These are phyloP conservation scores for Yarrowia deformans DNA, from an alignment of 805 yeast species.

Conservation along the genomic window DNA sequence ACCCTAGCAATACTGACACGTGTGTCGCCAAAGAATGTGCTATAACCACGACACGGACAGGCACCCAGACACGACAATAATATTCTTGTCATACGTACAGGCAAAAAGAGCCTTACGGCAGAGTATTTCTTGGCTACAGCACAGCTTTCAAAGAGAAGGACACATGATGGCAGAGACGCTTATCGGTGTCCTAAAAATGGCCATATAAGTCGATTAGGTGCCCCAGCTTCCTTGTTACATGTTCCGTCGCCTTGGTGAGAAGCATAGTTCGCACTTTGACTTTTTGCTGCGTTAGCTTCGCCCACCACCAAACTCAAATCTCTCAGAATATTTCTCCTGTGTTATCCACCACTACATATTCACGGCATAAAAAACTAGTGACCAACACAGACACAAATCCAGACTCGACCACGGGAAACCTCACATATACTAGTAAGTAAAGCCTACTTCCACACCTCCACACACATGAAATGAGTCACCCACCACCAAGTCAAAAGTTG, in stretches of 20 bases:
- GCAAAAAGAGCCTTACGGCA: neutral
- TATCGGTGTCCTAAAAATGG: conserved; percentile 5
- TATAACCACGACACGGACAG: neutral
- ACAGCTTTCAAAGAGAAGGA: neutral
- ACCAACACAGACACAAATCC: conserved; percentile 13
- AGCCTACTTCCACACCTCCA: conserved; percentile 10
- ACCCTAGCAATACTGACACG: conserved; percentile 7
- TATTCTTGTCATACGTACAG: neutral
- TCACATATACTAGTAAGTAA: conserved; percentile 24
- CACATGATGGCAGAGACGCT: conserved; percentile 6
- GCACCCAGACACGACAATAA: conserved; percentile 4
- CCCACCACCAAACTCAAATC: conserved; percentile 38
- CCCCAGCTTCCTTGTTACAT: conserved; percentile 14
- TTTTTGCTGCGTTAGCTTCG: conserved; percentile 35
- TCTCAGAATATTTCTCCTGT: conserved; percentile 32
- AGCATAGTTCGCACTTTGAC: conserved; percentile 11
- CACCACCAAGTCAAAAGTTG: conserved; percentile 35
- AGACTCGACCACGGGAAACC: neutral
- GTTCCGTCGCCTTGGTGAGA: neutral
- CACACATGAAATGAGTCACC: conserved; percentile 38
- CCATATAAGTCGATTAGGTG: conserved; percentile 17
- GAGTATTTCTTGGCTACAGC: neutral
- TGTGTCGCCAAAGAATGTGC: conserved; percentile 16
- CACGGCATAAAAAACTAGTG: conserved; percentile 25
- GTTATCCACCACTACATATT: conserved; percentile 34